Base-by-base conservation (phyloP, 1,284 basidiomycete genomes). In the Coniferiporia weirii region DNA sequence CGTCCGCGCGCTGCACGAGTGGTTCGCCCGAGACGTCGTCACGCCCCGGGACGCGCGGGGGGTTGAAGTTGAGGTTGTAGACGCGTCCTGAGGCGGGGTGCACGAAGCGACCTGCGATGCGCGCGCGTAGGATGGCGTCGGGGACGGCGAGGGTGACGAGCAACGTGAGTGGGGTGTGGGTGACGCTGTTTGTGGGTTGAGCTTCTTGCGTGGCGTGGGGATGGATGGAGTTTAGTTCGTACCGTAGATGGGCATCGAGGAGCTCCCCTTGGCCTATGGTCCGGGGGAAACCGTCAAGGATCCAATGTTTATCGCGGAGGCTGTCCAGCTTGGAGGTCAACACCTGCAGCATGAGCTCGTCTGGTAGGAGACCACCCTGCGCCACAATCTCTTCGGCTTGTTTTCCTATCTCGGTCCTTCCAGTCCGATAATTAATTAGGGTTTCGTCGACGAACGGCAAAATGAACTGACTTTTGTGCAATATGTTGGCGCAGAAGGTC, bases 21-120 rank as follows among this genome's bases (percentile, higher is more conserved):
- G 89, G 84, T 71, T 99, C 95, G 27, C 95, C 95, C 0, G 96
- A 98, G 61, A 89, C 76, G 70, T 99, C 95, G 76, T 98, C 97
- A 60, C 82, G 79, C 3, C 96, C 96, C 2, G 87, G 78, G 0
- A 89, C 83, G 67, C 89, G 90, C 15, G 97, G 97, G 20, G 85
- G 90, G 72, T 96, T 98, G 75, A 91, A 94, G 13, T 88, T 84
- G 68, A 87, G 81, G 72, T 96, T 97, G 78, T 99, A 99, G 13
- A 98, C 89, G 19, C 97, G 82, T 4, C 97, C 97, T 0, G 92
- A 95, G 1, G 93, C 85, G 1, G 93, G 79, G 71, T 99, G 96
- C 4, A 98, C 85, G 93, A 92, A 98, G 55, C 95, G 89, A 66
- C 95, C 92, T 40, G 91, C 86, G 69, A 98, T 98, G 46, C 96